phyloP scores from a whole-genome alignment of 2,329 filamentous ascomycete species.

The Colletotrichum brevisporum region DNA sequence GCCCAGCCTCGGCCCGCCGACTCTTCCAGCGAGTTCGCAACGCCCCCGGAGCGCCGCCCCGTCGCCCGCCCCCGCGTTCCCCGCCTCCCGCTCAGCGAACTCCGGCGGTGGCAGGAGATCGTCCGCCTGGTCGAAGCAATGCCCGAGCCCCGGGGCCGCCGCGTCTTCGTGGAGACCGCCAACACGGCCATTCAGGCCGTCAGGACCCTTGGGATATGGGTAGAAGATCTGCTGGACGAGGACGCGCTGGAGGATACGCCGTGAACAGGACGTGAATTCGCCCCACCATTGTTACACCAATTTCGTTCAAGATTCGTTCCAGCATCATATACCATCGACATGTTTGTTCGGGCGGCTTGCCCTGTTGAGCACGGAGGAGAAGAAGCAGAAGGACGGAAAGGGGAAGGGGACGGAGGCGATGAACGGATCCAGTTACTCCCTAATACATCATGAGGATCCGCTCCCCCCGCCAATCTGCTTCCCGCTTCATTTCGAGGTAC shows the following conservation, averaged over 20 bases:
- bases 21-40: background rate
- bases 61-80: background rate
- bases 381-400: too few species aligned
- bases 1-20: background rate
- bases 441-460: too few species aligned
- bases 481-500: too few species aligned
- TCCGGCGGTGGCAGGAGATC: conserved; percentile 2
- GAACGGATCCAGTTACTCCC: too few species aligned
- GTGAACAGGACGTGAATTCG: too few species aligned
- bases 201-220: background rate
- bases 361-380: too few species aligned
- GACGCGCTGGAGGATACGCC: background rate
- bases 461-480: too few species aligned
- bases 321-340: too few species aligned
- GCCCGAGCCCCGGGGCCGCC: background rate
- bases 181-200: background rate
- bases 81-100: background rate
- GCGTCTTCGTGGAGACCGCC: background rate
- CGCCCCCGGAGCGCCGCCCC: conserved; percentile 1
- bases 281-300: too few species aligned
- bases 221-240: conserved; percentile 1
- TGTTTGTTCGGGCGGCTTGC: too few species aligned
- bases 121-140: conserved; percentile 1
- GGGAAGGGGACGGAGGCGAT: too few species aligned
- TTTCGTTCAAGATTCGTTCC: too few species aligned